A percentile compares a stretch with the other conserved stretches of the same genome.
phyloP scores from a whole-genome alignment of 176 grass and related monocot genomes.

The Triticum turgidum region DNA sequence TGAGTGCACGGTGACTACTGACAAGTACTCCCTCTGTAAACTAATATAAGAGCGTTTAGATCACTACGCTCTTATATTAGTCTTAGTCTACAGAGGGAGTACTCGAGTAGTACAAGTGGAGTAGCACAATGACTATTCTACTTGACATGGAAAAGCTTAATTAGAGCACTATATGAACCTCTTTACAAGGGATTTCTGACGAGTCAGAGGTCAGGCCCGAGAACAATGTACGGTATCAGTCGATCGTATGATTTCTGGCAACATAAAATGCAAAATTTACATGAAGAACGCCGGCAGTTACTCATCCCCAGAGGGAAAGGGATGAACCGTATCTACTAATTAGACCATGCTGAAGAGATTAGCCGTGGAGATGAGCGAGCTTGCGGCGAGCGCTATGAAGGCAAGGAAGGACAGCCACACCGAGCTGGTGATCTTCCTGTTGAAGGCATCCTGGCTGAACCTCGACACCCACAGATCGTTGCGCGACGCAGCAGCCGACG shows the following conservation, averaged over 20 bases:
- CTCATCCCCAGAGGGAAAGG: not conserved
- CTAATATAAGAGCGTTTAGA: too few species aligned
- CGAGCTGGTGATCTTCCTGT: constrained; percentile 60
- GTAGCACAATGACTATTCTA: not conserved
- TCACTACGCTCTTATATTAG: too few species aligned
- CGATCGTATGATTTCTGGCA: not conserved
- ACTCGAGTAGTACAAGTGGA: not conserved
- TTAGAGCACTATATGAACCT: not conserved
- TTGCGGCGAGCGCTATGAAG: constrained; percentile 65
- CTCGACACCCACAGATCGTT: constrained; percentile 80
- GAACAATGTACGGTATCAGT: not conserved
- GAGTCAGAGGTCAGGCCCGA: not conserved
- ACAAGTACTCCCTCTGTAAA: not conserved
- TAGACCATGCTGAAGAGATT: constrained; percentile 64
- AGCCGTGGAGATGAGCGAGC: constrained; percentile 78
- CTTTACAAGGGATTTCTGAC: not conserved
- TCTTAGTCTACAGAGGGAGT: too few species aligned
- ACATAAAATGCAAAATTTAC: constrained; percentile 26
- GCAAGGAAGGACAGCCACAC: constrained; percentile 76
- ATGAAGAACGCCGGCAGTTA: not conserved
- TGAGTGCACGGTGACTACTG: not conserved
- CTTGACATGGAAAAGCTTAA: not conserved
- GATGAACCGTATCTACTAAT: not conserved
- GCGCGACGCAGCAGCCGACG: constrained; percentile 80
- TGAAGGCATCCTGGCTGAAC: constrained; percentile 81